Base-by-base conservation (phyloP, 805 yeast species). In the Wickerhamomyces ciferrii region DNA sequence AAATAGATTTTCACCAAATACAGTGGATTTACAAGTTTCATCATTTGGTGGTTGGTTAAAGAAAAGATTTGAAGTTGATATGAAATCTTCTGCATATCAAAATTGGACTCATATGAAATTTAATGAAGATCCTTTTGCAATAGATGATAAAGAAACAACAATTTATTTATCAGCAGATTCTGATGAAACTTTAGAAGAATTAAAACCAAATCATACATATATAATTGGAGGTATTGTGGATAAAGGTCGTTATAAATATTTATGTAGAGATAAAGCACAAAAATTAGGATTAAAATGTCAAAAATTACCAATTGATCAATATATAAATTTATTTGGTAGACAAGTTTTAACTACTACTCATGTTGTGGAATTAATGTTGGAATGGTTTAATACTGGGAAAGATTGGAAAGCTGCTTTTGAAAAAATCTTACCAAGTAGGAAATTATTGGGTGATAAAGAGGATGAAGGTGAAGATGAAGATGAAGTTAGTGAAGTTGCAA, bases 151-250 rank as follows among this genome's bases (percentile, higher is more conserved):
- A 40, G 54, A 68, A 2, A 75, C 76, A 34, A 71, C 68, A 37
- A 75, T 88, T 0, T 92, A 94, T 58, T 67, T 92, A 34, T 83
- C 96, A 0, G 95, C 97, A 0, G 99, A 92, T 57, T 84, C 97
- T 0, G 86, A 83, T 9, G 85, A 84, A 8, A 78, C 72, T 20
- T 57, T 94, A 32, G 79, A 75, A 11, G 77, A 71, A 23, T 69
- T 92, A 45, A 81, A 83, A 50, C 78, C 81, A 5, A 87, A 84
- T 3, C 71, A 74, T 61, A 87, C 95, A 0, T 92, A 92, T 55
- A 79, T 92, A 39, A 81, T 92, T 43, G 99, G 99, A 10, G 99
- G 98, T 0, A 92, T 92, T 47, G 98, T 92, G 3, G 99, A 92
- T 63, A 92, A 92, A 63, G 95, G 95, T 49, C 77, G 98, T 55